phyloP scores from a whole-genome alignment of 495 filamentous ascomycete species.

The Halenospora varia region DNA sequence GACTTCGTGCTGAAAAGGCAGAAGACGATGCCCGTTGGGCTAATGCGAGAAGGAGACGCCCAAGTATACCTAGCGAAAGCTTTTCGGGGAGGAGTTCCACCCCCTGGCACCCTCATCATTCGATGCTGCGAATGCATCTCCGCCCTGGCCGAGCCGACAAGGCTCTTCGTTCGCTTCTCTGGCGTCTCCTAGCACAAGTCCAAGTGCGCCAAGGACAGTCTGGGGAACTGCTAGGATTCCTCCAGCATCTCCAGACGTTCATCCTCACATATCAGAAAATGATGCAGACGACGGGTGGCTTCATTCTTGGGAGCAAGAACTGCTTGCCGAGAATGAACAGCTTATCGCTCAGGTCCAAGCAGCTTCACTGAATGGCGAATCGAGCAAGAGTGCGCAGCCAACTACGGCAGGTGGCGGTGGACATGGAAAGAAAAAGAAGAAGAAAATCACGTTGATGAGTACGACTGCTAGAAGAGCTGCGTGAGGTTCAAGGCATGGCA shows the following conservation, averaged over 20 bases:
- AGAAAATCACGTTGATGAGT: conserved; percentile 94
- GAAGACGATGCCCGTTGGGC: conserved; percentile 64
- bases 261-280: conserved; percentile 31
- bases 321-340: conserved; percentile 47
- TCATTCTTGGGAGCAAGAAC: conserved; percentile 67
- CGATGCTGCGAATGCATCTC: conserved; percentile 43
- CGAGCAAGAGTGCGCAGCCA: conserved; percentile 27
- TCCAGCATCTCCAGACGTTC: conserved; percentile 43
- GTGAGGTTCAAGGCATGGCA: conserved; percentile 26
- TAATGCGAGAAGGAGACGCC: conserved; percentile 37
- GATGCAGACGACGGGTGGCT: conserved; percentile 73
- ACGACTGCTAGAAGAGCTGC: conserved; percentile 71
- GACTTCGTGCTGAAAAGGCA: conserved; percentile 78
- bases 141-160: conserved; percentile 48
- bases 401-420: conserved; percentile 17
- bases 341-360: conserved; percentile 38
- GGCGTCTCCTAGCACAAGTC: conserved; percentile 75
- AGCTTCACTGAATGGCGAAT: conserved; percentile 25
- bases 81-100: conserved; percentile 53
- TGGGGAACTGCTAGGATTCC: conserved; percentile 76
- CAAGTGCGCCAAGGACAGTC: conserved; percentile 63
- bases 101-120: conserved; percentile 47
- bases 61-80: conserved; percentile 14
- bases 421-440: conserved; percentile 69
- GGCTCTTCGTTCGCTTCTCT: conserved; percentile 58